Conservation (phyloP, 1,284 basidiomycete species). For the Amylostereum areolatum region DNA sequence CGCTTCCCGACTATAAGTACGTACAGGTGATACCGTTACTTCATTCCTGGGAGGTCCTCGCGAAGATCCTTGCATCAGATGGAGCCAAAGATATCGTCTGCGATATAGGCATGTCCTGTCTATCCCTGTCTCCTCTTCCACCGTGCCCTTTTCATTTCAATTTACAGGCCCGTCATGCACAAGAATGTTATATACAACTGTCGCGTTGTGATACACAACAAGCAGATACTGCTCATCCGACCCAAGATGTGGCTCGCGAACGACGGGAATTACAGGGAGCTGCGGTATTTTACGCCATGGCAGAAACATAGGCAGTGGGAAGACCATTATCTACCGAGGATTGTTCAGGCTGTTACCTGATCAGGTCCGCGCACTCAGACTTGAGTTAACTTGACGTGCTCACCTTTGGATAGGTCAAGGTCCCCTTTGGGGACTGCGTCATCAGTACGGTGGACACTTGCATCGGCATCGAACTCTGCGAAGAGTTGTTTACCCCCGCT, state of each 20-base stretch:
- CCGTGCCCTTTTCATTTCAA: conserved; percentile 1
- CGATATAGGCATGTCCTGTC: conserved; percentile 86
- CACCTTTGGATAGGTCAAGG: conserved; percentile 51
- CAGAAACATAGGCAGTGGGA: conserved; percentile 82
- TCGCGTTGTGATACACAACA: conserved; percentile 82
- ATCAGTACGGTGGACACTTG: conserved; percentile 93
- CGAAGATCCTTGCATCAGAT: conserved; percentile 77
- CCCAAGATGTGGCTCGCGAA: conserved; percentile 99
- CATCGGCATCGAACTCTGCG: conserved; percentile 93
- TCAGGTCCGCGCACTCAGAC: conserved; percentile 50
- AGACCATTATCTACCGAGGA: conserved; percentile 83
- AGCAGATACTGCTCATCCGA: conserved; percentile 86
- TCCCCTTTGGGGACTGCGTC: conserved; percentile 95
- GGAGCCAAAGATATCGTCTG: conserved; percentile 79
- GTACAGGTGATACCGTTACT: conserved; percentile 82
- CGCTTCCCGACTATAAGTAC: background rate
- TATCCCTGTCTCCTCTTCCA: background rate
- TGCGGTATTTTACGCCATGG: conserved; percentile 97
- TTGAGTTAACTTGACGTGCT: background rate
- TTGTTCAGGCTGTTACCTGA: conserved; percentile 84
- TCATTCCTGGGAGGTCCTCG: conserved; percentile 96
- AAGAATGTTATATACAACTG: conserved; percentile 99
- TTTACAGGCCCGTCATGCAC: conserved; percentile 83
- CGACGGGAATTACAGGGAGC: conserved; percentile 96
- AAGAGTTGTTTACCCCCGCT: conserved; percentile 94